Conservation (phyloP, 2,329 filamentous ascomycete genomes). For the Rhynchosporium secalis region DNA sequence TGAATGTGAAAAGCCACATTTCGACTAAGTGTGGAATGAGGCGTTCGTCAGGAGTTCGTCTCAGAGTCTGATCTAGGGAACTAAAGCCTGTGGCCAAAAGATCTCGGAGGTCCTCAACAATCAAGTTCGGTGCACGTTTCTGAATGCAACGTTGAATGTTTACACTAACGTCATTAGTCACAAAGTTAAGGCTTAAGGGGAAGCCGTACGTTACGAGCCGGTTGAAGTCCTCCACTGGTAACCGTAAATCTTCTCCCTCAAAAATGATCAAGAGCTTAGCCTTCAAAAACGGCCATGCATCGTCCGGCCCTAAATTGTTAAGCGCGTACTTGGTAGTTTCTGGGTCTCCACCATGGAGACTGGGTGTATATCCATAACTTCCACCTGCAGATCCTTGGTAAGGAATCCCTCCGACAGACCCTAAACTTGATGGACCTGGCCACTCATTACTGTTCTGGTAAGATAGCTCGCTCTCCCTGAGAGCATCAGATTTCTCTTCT, state of each 20-base stretch:
- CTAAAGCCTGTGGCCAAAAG: constrained; percentile 79
- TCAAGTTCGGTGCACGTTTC: constrained; percentile 65
- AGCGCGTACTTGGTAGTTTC: constrained; percentile 63
- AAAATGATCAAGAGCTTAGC: constrained; percentile 76
- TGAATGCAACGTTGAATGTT: constrained; percentile 75
- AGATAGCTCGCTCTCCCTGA: constrained; percentile 39
- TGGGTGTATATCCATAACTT: constrained; percentile 35
- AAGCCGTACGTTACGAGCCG: constrained; percentile 63
- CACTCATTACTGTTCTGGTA: constrained; percentile 44
- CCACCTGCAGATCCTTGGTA: constrained; percentile 33
- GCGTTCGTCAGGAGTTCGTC: constrained; percentile 76
- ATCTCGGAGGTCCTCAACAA: constrained; percentile 76
- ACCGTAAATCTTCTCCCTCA: constrained; percentile 74
- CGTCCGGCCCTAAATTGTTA: constrained; percentile 70
- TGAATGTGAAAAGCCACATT: constrained; percentile 92
- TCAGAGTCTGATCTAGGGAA: constrained; percentile 80
- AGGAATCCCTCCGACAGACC: constrained; percentile 46
- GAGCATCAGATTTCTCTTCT: constrained; percentile 56
- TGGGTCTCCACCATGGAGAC: constrained; percentile 51
- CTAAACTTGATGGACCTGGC: constrained; percentile 55
- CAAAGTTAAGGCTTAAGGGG: not conserved
- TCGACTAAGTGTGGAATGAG: constrained; percentile 90
- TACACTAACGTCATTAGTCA: constrained; percentile 30
- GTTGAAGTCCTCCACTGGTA: constrained; percentile 85
- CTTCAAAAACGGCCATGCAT: constrained; percentile 80